Evolutionary conservation across 2,329 filamentous ascomycete species (phyloP), one percentile per base, ranked within the genome.

Genomic region (Sporothrix variecibatus): DNA sequence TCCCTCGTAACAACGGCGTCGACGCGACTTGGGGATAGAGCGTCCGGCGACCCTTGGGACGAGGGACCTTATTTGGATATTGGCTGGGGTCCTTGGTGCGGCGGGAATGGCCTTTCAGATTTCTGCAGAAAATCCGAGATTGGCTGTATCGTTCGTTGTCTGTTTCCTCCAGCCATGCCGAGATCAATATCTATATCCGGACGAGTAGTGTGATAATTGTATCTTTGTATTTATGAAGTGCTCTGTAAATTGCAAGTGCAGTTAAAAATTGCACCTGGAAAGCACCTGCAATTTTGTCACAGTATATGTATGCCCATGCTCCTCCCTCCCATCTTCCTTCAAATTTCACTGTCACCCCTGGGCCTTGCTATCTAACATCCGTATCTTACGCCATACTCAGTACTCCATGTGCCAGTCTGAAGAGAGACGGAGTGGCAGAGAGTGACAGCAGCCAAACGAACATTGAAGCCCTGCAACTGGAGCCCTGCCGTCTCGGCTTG

Each of bases 71-170:
- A 56, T 56, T 11, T 56, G 9, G 17, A 40, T 26, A 40, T 60
- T 60, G 60, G 60, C 34, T 15, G n/a, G 56, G 60, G 20, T 26
- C 34, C 60, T 65, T 65, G 34, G 58, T n/a, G 53, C 26, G 1
- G 58, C 58, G 31, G 58, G 31, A n/a, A 62, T 38, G 31, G 31
- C 28, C 17, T 38, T 62, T 31, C 17, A 2, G 23, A 26, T 26
- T 65, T 65, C 40, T 26, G 62, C 62, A 67, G 15, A 26, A 12
- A 65, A 65, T 65, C 62, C 62, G 62, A 65, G 60, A 65, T 65
- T 65, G 60, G 38, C 38, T 20, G 23, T n/a, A 20, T 43, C 4
- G 40, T 28, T 46, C 38, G 31, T n/a, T 64, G 58, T n/a, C 11
- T 20, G 11, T 11, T 28, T 28, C 11, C 11, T 43, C 38, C 46